Conservation (phyloP, 2,329 filamentous ascomycete genomes). For the Akanthomyces lecanii region DNA sequence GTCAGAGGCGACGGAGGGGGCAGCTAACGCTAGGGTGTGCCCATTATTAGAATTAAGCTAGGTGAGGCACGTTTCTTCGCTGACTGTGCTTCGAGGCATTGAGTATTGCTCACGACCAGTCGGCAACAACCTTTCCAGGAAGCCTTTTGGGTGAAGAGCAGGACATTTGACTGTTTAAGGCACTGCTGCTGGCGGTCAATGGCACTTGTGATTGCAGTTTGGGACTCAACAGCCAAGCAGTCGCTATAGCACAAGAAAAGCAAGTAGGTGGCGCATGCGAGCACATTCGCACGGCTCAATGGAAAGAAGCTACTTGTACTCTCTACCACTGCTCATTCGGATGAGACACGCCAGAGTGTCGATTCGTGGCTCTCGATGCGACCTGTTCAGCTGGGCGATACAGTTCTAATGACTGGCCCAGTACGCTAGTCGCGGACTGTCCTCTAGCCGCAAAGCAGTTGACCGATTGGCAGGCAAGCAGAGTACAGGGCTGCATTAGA, state of each 20-base stretch:
- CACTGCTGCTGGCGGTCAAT: neutral
- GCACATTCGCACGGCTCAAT: neutral
- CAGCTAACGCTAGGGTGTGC: neutral
- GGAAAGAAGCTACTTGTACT: neutral
- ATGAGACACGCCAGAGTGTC: neutral
- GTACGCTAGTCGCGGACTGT: neutral
- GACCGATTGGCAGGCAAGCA: neutral
- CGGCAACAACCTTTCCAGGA: neutral
- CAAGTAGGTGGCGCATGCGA: neutral
- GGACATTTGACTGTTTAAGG: too few relatives aligned
- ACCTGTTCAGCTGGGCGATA: neutral
- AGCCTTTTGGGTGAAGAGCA: neutral
- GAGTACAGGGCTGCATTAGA: constrained; percentile 6
- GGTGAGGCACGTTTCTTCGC: neutral
- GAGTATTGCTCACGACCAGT: neutral
- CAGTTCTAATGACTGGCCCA: neutral
- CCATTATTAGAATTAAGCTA: neutral
- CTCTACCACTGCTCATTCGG: neutral
- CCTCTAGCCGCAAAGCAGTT: neutral
- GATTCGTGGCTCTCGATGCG: neutral
- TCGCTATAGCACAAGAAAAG: neutral
- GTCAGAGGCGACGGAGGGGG: neutral
- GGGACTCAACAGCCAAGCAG: neutral
- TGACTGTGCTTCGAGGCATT: neutral
- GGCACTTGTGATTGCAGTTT: neutral